Conservation (phyloP, 2,329 filamentous ascomycete genomes). For the Claviceps capensis region DNA sequence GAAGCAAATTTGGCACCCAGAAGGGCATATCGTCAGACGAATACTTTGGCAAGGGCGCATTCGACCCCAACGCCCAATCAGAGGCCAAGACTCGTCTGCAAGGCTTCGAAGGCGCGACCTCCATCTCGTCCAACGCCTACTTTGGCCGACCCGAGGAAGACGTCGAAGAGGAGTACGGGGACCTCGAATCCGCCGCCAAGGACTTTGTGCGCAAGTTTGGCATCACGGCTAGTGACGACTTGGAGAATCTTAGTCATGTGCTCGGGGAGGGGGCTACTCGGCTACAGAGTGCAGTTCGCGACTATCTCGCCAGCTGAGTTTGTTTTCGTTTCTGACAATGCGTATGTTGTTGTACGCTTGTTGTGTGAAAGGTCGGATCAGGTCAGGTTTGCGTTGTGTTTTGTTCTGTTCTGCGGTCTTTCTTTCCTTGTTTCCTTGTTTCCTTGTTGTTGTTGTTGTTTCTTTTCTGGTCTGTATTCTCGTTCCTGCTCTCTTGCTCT, state of each 20-base stretch:
- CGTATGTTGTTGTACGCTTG: neutral
- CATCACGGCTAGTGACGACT: constrained; percentile 86
- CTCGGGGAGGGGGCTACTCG: constrained; percentile 75
- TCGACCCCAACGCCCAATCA: constrained; percentile 63
- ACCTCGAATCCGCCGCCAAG: constrained; percentile 84
- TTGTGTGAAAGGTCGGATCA: neutral
- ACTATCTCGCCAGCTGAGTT: constrained; percentile 45
- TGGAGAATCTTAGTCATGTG: constrained; percentile 76
- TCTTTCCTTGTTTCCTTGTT: neutral
- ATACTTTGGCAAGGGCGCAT: constrained; percentile 86
- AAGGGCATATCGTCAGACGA: constrained; percentile 97
- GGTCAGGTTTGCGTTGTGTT: neutral
- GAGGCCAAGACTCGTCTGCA: constrained; percentile 81
- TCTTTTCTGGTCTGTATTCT: neutral
- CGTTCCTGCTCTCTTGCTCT: no score
- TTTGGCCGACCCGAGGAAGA: constrained; percentile 89
- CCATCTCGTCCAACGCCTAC: constrained; percentile 95
- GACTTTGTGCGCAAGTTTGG: constrained; percentile 94
- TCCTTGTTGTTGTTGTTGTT: neutral
- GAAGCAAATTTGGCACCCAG: constrained; percentile 77
- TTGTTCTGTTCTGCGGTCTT: neutral
- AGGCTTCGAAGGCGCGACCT: constrained; percentile 81
- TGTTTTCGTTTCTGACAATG: neutral
- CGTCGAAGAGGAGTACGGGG: constrained; percentile 67
- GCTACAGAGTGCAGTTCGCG: constrained; percentile 63